phyloP scores from a whole-genome alignment of 2,329 filamentous ascomycete genomes.

The Grosmannia serpens region DNA sequence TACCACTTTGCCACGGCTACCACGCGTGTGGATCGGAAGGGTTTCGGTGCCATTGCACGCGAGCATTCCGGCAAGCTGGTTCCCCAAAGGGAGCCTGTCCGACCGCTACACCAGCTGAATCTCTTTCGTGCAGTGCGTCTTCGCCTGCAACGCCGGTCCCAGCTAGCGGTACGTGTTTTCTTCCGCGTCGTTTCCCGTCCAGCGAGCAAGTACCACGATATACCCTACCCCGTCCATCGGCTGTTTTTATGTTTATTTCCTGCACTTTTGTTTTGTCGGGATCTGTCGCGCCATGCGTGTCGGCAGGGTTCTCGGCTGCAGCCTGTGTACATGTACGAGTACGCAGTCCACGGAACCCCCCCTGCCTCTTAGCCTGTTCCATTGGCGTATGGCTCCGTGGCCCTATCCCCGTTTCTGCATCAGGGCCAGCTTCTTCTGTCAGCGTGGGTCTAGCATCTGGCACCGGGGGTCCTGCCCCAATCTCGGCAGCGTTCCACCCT shows the following conservation, averaged over 20 bases:
- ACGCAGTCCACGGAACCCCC: neutral
- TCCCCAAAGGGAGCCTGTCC: neutral
- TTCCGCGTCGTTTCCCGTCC: neutral
- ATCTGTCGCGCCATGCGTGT: neutral
- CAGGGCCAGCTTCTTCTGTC: slow-evolving; percentile 3
- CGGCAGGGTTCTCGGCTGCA: slow-evolving; percentile 1
- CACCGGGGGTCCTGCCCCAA: slow-evolving; percentile 23
- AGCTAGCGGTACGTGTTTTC: neutral
- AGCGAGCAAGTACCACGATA: neutral
- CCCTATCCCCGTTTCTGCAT: neutral
- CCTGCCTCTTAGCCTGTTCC: neutral
- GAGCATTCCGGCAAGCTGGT: slow-evolving; percentile 4
- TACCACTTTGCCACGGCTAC: neutral
- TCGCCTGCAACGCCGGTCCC: neutral
- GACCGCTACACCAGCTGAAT: neutral
- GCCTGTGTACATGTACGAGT: neutral
- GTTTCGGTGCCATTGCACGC: neutral
- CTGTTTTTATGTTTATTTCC: neutral
- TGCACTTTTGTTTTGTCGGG: neutral
- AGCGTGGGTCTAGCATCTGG: slow-evolving; percentile 12
- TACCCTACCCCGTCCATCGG: neutral
- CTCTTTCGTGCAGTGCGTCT: neutral
- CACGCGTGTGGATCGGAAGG: neutral
- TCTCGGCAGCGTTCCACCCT: slow-evolving; percentile 28
- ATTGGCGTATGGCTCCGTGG: neutral